Evolutionary conservation across 805 yeast genomes (phyloP).

Genomic region (Wickerhamomyces bisporus): DNA sequence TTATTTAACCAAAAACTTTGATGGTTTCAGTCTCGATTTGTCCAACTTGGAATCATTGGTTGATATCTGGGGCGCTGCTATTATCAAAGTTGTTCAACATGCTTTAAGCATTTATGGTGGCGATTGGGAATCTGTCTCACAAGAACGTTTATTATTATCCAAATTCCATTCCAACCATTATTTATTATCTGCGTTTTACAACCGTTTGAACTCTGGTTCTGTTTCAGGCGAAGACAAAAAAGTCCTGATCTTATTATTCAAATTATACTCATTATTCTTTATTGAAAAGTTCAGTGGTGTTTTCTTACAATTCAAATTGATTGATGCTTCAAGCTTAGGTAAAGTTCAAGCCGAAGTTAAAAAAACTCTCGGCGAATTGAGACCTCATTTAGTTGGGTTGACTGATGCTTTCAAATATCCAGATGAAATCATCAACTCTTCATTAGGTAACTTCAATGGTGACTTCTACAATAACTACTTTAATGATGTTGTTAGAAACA

Average conservation of each 20-base stretch:
- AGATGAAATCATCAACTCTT: conserved; percentile 76
- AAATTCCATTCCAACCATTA: conserved; percentile 37
- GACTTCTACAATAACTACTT: conserved; percentile 79
- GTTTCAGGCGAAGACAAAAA: conserved; percentile 34
- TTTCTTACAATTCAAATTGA: conserved; percentile 60
- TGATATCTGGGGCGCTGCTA: conserved; percentile 31
- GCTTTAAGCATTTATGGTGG: conserved; percentile 27
- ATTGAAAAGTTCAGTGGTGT: conserved; percentile 68
- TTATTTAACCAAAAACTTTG: conserved; percentile 27
- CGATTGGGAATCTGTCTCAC: conserved; percentile 32
- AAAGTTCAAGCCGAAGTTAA: conserved; percentile 39
- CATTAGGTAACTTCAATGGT: conserved; percentile 78
- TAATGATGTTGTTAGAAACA: conserved; percentile 47
- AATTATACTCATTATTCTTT: conserved; percentile 57
- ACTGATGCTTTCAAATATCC: conserved; percentile 82
- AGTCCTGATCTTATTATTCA: conserved; percentile 49
- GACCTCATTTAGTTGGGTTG: conserved; percentile 69
- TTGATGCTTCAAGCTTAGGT: conserved; percentile 45
- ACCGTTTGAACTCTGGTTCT: conserved; percentile 19
- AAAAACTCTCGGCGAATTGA: conserved; percentile 41
- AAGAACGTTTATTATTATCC: conserved; percentile 32
- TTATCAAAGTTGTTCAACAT: conserved; percentile 27
- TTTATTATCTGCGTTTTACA: conserved; percentile 28
- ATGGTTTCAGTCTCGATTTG: conserved; percentile 21
- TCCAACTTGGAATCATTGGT: conserved; percentile 14